phyloP scores from a whole-genome alignment of 495 filamentous ascomycete genomes.

The Lasiosphaeriaceae sp. region DNA sequence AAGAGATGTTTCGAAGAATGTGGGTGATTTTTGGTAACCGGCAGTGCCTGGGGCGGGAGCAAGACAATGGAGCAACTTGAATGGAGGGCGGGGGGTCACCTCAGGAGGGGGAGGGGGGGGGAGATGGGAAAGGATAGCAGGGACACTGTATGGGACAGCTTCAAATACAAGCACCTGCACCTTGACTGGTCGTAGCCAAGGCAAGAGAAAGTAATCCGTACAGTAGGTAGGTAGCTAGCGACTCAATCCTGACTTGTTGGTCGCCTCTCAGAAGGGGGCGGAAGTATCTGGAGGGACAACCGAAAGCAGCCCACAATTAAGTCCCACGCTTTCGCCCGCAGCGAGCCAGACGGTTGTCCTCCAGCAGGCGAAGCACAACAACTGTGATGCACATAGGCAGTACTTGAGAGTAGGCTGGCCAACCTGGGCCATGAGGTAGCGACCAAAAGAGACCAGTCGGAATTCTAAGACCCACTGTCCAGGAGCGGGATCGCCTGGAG shows the following conservation, averaged over 20 bases:
- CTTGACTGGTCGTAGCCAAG: neutral
- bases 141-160: neutral
- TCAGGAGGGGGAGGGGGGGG: conserved; percentile 25
- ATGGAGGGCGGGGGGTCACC: conserved; percentile 28
- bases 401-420: no score
- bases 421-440: conserved; percentile 1
- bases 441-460: neutral
- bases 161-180: neutral
- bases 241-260: conserved; percentile 20
- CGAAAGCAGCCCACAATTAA: conserved; percentile 18
- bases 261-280: neutral
- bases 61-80: conserved; percentile 26
- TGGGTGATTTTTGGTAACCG: conserved; percentile 22
- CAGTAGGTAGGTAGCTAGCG: neutral
- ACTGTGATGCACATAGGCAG: no score
- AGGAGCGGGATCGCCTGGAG: conserved; percentile 13
- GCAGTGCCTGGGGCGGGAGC: conserved; percentile 19
- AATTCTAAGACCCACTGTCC: conserved; percentile 7
- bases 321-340: neutral
- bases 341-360: no score
- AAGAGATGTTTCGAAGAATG: conserved; percentile 46
- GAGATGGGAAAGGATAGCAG: conserved; percentile 22
- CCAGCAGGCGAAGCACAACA: neutral
- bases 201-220: neutral
- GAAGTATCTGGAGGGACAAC: conserved; percentile 12